Conservation (phyloP, 352 stramenopile species). For the Phytophthora citricola region DNA sequence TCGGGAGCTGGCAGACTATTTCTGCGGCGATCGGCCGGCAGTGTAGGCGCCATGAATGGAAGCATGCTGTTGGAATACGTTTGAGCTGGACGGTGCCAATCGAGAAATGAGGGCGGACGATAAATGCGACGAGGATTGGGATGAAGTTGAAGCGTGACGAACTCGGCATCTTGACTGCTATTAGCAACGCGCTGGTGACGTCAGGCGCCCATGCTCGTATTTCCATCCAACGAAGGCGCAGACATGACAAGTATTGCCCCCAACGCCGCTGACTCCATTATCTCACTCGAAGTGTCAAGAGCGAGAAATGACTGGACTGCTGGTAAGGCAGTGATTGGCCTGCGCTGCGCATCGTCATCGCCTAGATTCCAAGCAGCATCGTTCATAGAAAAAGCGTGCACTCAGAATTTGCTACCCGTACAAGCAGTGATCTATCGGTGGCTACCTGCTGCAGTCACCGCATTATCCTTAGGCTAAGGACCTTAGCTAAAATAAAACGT, state of each 20-base stretch:
- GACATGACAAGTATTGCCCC: conserved; percentile 1
- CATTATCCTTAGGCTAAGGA: too few relatives aligned
- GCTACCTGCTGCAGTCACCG: too few relatives aligned
- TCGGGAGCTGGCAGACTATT: conserved; percentile 22
- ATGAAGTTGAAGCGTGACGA: conserved; percentile 25
- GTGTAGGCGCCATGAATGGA: conserved; percentile 11
- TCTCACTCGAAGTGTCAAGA: not conserved
- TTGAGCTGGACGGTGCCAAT: conserved; percentile 6
- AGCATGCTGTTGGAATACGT: conserved; percentile 10
- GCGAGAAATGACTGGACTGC: conserved; percentile 1
- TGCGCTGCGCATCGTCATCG: not conserved
- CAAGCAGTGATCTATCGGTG: too few relatives aligned
- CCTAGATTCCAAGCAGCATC: not conserved
- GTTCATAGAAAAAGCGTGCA: conserved; percentile 12
- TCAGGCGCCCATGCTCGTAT: not conserved
- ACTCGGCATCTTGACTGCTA: not conserved
- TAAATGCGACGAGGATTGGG: conserved; percentile 6
- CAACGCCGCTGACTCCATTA: not conserved
- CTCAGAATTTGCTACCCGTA: not conserved
- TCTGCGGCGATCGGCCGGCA: not conserved
- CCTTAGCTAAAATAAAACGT: not conserved
- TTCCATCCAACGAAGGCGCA: conserved; percentile 1
- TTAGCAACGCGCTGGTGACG: not conserved
- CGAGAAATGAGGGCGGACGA: conserved; percentile 15
- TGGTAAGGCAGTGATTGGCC: conserved; percentile 8